Percentiles rank a stretch among this genome's conserved stretches.
Conservation (phyloP, 2,329 filamentous ascomycete genomes). For the Didymella segeticola region DNA sequence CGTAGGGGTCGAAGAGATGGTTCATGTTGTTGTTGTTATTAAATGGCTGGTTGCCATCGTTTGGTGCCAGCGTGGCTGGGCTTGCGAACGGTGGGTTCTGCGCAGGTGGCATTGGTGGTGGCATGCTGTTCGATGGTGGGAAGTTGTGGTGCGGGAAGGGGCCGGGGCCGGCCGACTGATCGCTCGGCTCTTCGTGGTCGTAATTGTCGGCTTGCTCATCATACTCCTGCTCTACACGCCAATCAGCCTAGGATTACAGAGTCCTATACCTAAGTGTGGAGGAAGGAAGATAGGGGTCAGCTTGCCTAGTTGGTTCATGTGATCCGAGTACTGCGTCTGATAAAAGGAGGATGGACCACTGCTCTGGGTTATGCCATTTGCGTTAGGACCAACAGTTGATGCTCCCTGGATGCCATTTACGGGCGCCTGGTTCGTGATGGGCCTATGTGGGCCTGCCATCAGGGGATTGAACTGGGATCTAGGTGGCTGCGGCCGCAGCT, state of each 20-base stretch:
- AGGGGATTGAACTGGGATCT: conserved; percentile 56
- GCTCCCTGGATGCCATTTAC: conserved; percentile 48
- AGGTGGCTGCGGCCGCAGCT: conserved; percentile 54
- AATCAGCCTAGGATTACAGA: conserved; percentile 74
- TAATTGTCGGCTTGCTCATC: conserved; percentile 88
- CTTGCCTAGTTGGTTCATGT: conserved; percentile 96
- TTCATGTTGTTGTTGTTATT: conserved; percentile 50
- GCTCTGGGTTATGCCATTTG: conserved; percentile 46
- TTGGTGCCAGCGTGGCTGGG: conserved; percentile 41
- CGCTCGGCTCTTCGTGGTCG: conserved; percentile 74
- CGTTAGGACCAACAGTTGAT: conserved; percentile 45
- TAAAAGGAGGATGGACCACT: conserved; percentile 68
- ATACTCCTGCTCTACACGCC: conserved; percentile 89
- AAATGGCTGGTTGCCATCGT: conserved; percentile 48
- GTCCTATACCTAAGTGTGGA: conserved; percentile 59
- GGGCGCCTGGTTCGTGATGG: conserved; percentile 45
- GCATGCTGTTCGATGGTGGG: conserved; percentile 55
- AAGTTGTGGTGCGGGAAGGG: conserved; percentile 66
- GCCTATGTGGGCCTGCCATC: conserved; percentile 50
- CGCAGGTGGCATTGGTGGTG: conserved; percentile 46
- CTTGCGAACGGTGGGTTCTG: conserved; percentile 47
- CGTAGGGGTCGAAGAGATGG: conserved; percentile 72
- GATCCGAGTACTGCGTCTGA: conserved; percentile 86
- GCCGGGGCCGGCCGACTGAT: conserved; percentile 72
- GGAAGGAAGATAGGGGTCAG: conserved; percentile 60